phyloP scores from a whole-genome alignment of 2,329 filamentous ascomycete genomes.

The Pyrenophora teres region DNA sequence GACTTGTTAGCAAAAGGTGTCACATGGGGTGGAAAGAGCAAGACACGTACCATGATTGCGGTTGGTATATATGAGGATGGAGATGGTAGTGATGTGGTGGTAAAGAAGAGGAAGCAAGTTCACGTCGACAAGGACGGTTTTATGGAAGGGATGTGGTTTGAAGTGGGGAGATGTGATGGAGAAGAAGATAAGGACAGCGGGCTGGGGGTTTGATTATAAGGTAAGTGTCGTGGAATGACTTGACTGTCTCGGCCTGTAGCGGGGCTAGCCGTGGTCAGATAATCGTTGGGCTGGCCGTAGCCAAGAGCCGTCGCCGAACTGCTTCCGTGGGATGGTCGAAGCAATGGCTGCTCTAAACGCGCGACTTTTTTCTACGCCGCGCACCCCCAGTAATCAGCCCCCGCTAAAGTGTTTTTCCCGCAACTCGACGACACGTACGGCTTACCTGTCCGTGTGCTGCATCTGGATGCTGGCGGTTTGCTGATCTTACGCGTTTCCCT shows the following conservation, averaged over 20 bases:
- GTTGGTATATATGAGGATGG: constrained; percentile 21
- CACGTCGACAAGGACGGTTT: constrained; percentile 9
- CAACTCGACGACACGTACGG: constrained; percentile 10
- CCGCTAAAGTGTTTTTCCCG: constrained; percentile 28
- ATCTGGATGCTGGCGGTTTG: neutral
- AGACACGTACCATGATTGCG: constrained; percentile 42
- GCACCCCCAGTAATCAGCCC: constrained; percentile 15
- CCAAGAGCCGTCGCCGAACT: constrained; percentile 46
- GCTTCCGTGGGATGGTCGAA: constrained; percentile 47
- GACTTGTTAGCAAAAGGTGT: constrained; percentile 6
- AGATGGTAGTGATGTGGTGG: neutral
- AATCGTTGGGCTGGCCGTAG: constrained; percentile 36
- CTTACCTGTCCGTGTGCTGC: constrained; percentile 6
- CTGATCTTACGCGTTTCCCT: neutral
- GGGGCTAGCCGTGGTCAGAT: constrained; percentile 32
- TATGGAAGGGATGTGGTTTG: constrained; percentile 20
- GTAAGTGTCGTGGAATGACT: constrained; percentile 20
- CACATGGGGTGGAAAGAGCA: neutral
- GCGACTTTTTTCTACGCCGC: constrained; percentile 1
- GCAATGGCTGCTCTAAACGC: constrained; percentile 26
- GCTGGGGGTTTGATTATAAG: constrained; percentile 37
- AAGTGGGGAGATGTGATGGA: constrained; percentile 25
- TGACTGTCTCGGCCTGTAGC: constrained; percentile 40
- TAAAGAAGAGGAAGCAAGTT: constrained; percentile 1
- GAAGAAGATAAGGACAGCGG: constrained; percentile 31